These are phyloP conservation scores for Aspergillus coremiiformis DNA, from an alignment of 495 filamentous ascomycete species.

Conservation along the genomic window DNA sequence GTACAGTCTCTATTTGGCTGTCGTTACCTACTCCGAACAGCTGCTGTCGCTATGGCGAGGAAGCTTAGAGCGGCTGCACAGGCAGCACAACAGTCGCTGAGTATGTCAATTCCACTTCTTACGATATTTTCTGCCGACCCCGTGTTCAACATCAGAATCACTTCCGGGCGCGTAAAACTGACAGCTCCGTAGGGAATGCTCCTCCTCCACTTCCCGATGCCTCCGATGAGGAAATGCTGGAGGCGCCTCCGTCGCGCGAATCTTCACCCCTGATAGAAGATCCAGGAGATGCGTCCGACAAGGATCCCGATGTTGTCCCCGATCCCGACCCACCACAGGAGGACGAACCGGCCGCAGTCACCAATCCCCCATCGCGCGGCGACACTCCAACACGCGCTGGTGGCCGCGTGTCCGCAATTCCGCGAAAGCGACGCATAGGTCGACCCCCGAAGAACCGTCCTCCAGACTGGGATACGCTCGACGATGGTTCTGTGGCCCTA, in stretches of 20 bases:
- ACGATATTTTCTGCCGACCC: neutral
- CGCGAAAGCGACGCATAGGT: conserved; percentile 73
- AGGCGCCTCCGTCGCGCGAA: conserved; percentile 33
- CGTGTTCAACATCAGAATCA: neutral
- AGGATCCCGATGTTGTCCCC: conserved; percentile 29
- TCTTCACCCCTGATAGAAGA: conserved; percentile 29
- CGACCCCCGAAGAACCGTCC: conserved; percentile 79
- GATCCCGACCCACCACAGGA: conserved; percentile 24
- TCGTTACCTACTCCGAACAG: conserved; percentile 5
- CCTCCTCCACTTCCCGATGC: conserved; percentile 36
- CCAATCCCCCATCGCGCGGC: conserved; percentile 29
- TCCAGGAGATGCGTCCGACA: conserved; percentile 20
- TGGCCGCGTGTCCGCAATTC: conserved; percentile 44
- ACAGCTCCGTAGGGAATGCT: conserved; percentile 32
- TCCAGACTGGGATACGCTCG: conserved; percentile 62
- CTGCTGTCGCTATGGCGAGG: conserved; percentile 36
- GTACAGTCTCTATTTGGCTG: conserved; percentile 12
- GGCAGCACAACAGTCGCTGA: conserved; percentile 42
- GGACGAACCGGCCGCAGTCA: conserved; percentile 29
- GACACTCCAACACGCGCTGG: conserved; percentile 25
- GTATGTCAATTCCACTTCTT: conserved; percentile 20
- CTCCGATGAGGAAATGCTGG: conserved; percentile 45
- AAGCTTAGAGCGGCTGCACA: conserved; percentile 43
- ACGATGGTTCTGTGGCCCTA: conserved; percentile 47
- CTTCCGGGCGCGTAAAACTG: conserved; percentile 14